Evolutionary conservation across 2,329 filamentous ascomycete genomes (phyloP), one percentile per base, ranked within the genome.

Genomic region (Fusarium sp.): DNA sequence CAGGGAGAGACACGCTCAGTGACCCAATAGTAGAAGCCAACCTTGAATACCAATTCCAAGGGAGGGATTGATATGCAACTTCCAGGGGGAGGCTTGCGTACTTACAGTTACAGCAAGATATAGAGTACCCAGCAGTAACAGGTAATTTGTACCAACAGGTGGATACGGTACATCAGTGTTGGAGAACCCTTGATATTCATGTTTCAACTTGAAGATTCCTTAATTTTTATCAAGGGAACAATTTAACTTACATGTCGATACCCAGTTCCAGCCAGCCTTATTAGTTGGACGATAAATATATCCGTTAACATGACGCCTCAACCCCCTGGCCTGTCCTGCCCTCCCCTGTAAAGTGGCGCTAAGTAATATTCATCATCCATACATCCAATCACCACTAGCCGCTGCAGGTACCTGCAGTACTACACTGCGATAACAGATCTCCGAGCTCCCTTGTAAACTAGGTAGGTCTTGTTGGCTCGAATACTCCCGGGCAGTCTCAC

Each of bases 11-110:
- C 54, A 30, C 20, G 25, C 15, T 29, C 45, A 25, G n/a, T 38
- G 45, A 22, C 24, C 27, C 29, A 27, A 56, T 27, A 27, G 50
- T 15, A 25, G 44, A 51, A 51, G 54, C 32, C 30, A 57, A 42
- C 30, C 53, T 30, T 38, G 34, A 38, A 38, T 7, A 24, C 46
- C 62, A 58, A 44, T 34, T 24, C 52, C 32, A 52, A 59, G 62
- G 63, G 38, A 44, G 54, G 38, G 14, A 54, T 46, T 56, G 43
- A 50, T 29, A 38, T 64, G 43, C 38, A 30, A 54, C 51, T 61
- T 61, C 54, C 64, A 61, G 64, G 61, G 63, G 64, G 57, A 54
- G 50, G 52, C 59, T 61, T 61, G 38, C 52, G 40, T 47, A 22
- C 30, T 38, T 22, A 27, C 7, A 24, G 47, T 50, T 29, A 25